Evolutionary conservation across 2,329 filamentous ascomycete species (phyloP), one percentile per base, ranked within the genome.

Genomic region (Tolypocladium ovalisporum): DNA sequence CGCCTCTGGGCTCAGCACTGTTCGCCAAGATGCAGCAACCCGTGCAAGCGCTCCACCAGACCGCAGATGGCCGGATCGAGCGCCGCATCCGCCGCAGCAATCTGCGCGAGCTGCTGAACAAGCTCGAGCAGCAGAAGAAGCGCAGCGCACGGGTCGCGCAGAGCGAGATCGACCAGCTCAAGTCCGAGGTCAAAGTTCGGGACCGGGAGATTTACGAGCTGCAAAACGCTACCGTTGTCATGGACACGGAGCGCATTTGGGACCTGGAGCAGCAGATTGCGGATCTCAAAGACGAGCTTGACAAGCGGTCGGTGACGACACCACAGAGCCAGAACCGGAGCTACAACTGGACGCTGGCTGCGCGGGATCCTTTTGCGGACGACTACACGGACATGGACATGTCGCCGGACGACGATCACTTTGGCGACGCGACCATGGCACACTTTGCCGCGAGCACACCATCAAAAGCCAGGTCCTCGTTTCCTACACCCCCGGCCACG

Each of bases 91-190:
- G 79, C 9, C 77, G 83, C 54, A 81, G 79, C 61, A 76, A 79
- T 4, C 65, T 85, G 6, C 83, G 81, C 61, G 81, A 82, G 60
- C 79, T 85, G 68, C 78, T 84, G 70, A 80, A 83, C 64, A 66
- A 68, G 15, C 77, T 83, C 56, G 70, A 76, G 9, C 69, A 70
- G 9, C 77, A 80, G 57, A 79, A 77, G 64, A 74, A 69, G 49
- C 70, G 68, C 19, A 69, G 71, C 47, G 68, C 70, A 0, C 68
- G 67, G 55, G 67, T 74, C 35, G 68, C 75, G 12, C 71, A 71
- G 49, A 71, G 69, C 0, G 79, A 86, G 64, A 69, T 86, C 2
- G 71, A 75, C 9, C 70, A 70, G 10, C 73, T 87, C 12, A 75
- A 69, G 44, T 65, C 67, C 0, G 76, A 83, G 54, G 65, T 87